Evolutionary conservation across 2,329 filamentous ascomycete genomes (phyloP), one percentile per base, ranked within the genome.

Genomic region (Fusarium azukiicola): DNA sequence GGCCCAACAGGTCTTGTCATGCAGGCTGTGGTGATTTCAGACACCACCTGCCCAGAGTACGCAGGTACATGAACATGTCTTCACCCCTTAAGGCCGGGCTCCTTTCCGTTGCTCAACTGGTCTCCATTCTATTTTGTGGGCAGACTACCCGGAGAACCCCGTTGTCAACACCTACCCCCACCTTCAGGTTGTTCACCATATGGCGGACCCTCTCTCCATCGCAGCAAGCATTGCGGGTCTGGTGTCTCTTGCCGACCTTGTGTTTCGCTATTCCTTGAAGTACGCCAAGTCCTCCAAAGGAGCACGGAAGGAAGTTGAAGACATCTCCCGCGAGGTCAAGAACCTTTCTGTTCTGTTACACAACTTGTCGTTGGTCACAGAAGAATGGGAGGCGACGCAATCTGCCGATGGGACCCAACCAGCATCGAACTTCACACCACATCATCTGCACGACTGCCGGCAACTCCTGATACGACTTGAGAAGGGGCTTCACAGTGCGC

Each of bases 211-310:
- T 46, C 47, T 77, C 7, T 77, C 76, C 2, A 27, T 50, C 49
- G 14, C 49, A 50, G 49, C 23, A 23, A 52, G 23, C 23, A 52
- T 52, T 10, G 49, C 49, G 4, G 78, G 74, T 3, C 46, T 79
- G 5, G 74, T 75, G 9, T 8, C 71, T 7, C 56, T 81, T 1
- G 71, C 76, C n/a, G 74, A 81, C 38, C 71, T 75, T 9, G 44
- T 75, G 5, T 79, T 77, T 32, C 40, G 73, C 5, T 19, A 36
- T 2, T 71, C 38, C 2, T 42, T n/a, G 1, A 77, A 71, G 46
- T 79, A 77, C 12, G 27, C 13, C 32, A 75, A 40, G 23, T 46
- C 27, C 13, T 61, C 66, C 17, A 70, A 27, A 49, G 69, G 56
- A 5, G n/a, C 76, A 4, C 36, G 17, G 4, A 46, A 69, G 11